Evolutionary conservation across 2,329 filamentous ascomycete species (phyloP).

Genomic region (Botryosphaeria agaves): DNA sequence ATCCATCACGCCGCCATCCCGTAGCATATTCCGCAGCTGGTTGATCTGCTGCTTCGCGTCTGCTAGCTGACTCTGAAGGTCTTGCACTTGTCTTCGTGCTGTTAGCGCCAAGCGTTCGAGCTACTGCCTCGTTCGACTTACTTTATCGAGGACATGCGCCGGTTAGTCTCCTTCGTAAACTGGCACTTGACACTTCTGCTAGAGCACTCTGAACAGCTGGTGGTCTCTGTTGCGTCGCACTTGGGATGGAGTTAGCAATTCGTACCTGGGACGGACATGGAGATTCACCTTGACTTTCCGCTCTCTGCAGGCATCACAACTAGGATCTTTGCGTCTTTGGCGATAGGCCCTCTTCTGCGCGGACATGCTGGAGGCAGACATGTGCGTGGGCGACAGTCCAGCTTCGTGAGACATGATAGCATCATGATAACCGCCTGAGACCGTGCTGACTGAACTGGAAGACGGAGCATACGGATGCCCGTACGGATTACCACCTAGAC

Average conservation of each 20-base stretch:
- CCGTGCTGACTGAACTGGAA: conserved; percentile 18
- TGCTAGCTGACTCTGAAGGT: conserved; percentile 81
- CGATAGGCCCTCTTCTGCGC: conserved; percentile 87
- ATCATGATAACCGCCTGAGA: conserved; percentile 15
- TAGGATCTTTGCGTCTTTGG: conserved; percentile 88
- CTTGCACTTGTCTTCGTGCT: conserved; percentile 59
- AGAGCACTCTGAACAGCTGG: conserved; percentile 92
- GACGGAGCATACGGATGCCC: conserved; percentile 9
- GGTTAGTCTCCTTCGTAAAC: conserved; percentile 97
- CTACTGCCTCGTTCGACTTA: conserved; percentile 18
- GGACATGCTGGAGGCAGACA: conserved; percentile 36
- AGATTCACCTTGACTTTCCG: conserved; percentile 46
- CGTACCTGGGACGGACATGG: not conserved
- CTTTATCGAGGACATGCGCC: conserved; percentile 98
- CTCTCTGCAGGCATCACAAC: conserved; percentile 91
- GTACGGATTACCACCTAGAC: conserved; percentile 14
- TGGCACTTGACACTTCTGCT: conserved; percentile 95
- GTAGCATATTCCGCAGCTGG: conserved; percentile 49
- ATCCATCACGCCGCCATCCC: conserved; percentile 29
- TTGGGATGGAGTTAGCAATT: conserved; percentile 12
- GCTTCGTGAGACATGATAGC: no score
- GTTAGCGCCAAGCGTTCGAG: conserved; percentile 6
- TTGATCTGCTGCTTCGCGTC: conserved; percentile 65
- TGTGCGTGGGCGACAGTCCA: conserved; percentile 23
- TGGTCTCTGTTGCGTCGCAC: conserved; percentile 92